These are phyloP conservation scores for Penicillium sp. DNA, from an alignment of 2,329 filamentous ascomycete species.

Conservation along the genomic window DNA sequence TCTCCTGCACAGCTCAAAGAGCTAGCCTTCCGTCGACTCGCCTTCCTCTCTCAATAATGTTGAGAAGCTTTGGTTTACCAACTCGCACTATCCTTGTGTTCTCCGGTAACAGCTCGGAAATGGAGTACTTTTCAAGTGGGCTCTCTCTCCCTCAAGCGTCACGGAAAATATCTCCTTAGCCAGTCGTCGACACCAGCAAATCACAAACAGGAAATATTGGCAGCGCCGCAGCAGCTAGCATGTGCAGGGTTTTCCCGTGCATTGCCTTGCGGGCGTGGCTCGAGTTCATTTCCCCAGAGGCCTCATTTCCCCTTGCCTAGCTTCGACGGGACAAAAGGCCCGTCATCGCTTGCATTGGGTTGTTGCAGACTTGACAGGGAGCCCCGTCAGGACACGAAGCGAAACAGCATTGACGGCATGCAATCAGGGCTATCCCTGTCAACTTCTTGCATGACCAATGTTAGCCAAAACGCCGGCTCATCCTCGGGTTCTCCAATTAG, in stretches of 20 bases:
- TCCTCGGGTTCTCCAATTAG: conserved; percentile 2
- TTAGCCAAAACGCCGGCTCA: conserved; percentile 13
- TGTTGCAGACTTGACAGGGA: conserved; percentile 1
- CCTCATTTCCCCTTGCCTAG: conserved; percentile 1
- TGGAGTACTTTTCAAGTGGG: background rate
- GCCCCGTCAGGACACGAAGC: background rate
- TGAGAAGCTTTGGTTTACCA: background rate
- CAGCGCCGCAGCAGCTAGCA: background rate
- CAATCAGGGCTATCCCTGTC: conserved; percentile 6
- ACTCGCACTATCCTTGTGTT: background rate
- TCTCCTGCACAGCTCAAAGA: background rate
- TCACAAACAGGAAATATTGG: background rate
- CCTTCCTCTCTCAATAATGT: background rate
- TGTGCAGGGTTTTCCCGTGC: background rate
- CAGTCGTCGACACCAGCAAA: background rate
- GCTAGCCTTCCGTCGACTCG: background rate
- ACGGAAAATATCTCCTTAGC: conserved; percentile 7
- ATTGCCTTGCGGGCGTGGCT: background rate
- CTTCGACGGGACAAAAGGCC: background rate
- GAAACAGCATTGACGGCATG: background rate
- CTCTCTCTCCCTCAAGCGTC: background rate
- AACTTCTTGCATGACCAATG: conserved; percentile 4
- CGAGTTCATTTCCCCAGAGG: background rate
- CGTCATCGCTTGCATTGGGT: conserved; percentile 7
- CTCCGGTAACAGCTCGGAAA: background rate